Evolutionary conservation across 352 stramenopile genomes (phyloP), one percentile per base, ranked within the genome.

Genomic region (Pythium diclinum): DNA sequence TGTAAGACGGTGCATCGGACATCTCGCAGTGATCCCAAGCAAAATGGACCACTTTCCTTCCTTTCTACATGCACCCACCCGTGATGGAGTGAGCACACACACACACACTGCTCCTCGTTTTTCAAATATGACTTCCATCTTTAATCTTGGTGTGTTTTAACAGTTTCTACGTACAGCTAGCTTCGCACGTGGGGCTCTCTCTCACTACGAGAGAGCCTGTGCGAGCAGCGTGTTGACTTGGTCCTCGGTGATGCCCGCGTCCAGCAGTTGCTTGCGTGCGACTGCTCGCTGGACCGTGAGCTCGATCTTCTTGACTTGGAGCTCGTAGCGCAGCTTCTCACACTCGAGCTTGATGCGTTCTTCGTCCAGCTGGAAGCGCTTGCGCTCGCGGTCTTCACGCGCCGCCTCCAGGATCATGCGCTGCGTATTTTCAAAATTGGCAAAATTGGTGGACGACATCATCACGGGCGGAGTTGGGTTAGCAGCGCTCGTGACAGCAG

Each of bases 381-480:
- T 89, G 32, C 69, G 77, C 40, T 81, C 74, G 30, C 80, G 82
- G 54, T 91, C 83, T 72, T 89, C 83, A 25, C 77, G 78, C 32
- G 78, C 74, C 1, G 76, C 78, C 56, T 89, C 78, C 1, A 78
- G 51, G 54, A 85, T 55, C 59, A 81, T 63, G 1, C 79, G 73
- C 58, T 83, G 79, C 38, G 78, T 83, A 53, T 77, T 77, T 59
- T 87, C 82, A 38, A 75, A 73, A 46, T 40, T 67, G 19, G 65
- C 61, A 42, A 82, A 63, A 10, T 75, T 70, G 30, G 55, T 72
- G 1, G 72, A 63, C 19, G 73, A 69, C 9, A 66, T 62, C 40
- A 78, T 55, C 34, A 70, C 28, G 48, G 38, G 10, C 42, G 46
- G 33, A 8, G 51, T 38, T 14, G 62, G 6, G 42, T 49, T 49